Base-by-base conservation (phyloP, 2,329 filamentous ascomycete genomes). In the Huntiella abstrusa region DNA sequence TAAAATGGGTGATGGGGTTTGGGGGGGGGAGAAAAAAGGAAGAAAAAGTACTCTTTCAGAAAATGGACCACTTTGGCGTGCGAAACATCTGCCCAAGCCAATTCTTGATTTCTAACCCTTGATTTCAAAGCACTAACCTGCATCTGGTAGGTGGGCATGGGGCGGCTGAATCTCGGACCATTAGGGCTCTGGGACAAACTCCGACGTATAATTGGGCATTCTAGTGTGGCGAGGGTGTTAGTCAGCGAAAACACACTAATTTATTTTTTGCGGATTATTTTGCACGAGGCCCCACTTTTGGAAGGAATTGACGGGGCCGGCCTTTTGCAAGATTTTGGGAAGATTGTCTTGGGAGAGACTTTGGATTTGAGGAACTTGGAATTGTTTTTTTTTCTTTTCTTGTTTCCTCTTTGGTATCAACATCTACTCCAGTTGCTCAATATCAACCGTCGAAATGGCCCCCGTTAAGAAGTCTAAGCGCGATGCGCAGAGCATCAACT, bases 391-490 rank as follows among this genome's bases (percentile, higher is more conserved):
- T 28, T 28, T 8, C 5, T 28, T 28, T 28, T 28, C 3, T 10
- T 2, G 6, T 28, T 28, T 28, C 22, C 22, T 28, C 10, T 28
- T 28, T 28, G 22, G 22, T 28, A 59, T 55, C 54, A 56, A 55
- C 56, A 60, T 56, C 41, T 36, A 41, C 33, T 39, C 15, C 28
- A 22, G 38, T 46, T 50, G 49, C 46, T 51, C 51, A 51, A 52
- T 54, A 64, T 32, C 22, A 71, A 66, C 56, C 56, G 57, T 66
- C 70, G 71, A 66, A 73, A 81, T 76, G 72, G 73, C 71, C 60
- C 67, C 69, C 60, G 64, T 73, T 62, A 86, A 85, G 78, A 83
- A 83, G 69, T 71, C 64, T 67, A 88, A 83, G 77, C 92, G 87
- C 73, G 79, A 84, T 68, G 77, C 82, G 62, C 81, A 86, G 80